Conservation (phyloP, 1,284 basidiomycete genomes). For the Fomitopsis schrenkii region DNA sequence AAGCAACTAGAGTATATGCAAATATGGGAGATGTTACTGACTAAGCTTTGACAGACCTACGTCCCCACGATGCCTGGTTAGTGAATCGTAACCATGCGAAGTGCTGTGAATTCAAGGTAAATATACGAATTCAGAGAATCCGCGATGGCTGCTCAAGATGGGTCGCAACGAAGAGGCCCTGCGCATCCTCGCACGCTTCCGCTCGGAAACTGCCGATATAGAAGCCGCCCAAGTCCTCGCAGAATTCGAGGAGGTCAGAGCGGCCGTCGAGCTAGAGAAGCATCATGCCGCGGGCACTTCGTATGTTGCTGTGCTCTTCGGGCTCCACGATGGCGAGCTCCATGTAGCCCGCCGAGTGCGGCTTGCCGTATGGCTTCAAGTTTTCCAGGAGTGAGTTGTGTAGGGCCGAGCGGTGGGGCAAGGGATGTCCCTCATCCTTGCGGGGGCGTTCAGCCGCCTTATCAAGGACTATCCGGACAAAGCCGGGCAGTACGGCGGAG, state of each 20-base stretch:
- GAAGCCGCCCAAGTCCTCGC: constrained; percentile 23
- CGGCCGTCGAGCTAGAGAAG: constrained; percentile 38
- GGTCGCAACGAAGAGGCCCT: constrained; percentile 44
- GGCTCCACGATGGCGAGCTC: constrained; percentile 36
- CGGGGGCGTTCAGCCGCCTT: constrained; percentile 40
- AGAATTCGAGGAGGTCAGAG: constrained; percentile 39
- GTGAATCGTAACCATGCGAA: no score
- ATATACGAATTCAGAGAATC: constrained; percentile 31
- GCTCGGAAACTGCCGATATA: constrained; percentile 24
- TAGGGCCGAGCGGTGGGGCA: constrained; percentile 29
- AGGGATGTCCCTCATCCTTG: constrained; percentile 37
- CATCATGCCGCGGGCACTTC: constrained; percentile 37
- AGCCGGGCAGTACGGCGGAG: constrained; percentile 40
- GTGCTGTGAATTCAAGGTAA: no score
- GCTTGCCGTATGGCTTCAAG: constrained; percentile 46
- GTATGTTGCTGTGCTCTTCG: constrained; percentile 46
- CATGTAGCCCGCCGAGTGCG: constrained; percentile 45
- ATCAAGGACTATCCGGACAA: constrained; percentile 40
- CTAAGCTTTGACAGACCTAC: neutral
- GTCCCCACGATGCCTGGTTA: constrained; percentile 20
- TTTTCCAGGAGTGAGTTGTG: constrained; percentile 38
- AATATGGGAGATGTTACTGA: no score
- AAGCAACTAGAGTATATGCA: constrained; percentile 4
- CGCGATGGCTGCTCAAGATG: constrained; percentile 52
- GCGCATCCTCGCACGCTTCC: constrained; percentile 34